phyloP scores from a whole-genome alignment of 371 early-diverging fungal genomes.

The Funneliformis caledonium region DNA sequence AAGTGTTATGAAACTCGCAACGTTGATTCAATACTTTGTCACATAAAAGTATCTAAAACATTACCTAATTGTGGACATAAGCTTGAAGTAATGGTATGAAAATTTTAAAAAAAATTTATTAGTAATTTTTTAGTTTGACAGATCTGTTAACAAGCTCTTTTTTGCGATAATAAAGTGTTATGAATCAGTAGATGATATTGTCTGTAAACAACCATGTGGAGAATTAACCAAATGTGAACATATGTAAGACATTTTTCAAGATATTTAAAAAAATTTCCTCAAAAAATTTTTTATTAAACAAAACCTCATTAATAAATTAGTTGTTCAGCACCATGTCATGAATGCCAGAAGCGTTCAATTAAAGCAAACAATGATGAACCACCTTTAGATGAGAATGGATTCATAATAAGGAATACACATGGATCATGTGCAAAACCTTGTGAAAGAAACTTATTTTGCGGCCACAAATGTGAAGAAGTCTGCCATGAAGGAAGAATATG shows the following conservation, averaged over 20 bases:
- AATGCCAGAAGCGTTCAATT: conserved; percentile 15
- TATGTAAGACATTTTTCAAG: neutral
- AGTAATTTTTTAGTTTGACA: neutral
- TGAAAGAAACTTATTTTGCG: conserved; percentile 44
- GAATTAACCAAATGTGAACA: conserved; percentile 47
- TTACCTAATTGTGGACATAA: conserved; percentile 10
- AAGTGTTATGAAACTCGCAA: neutral
- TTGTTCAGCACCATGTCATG: conserved; percentile 39
- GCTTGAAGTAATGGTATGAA: neutral
- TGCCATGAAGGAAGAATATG: conserved; percentile 49
- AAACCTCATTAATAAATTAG: neutral
- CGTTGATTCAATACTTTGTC: neutral
- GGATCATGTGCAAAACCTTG: conserved; percentile 42
- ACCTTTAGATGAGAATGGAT: neutral
- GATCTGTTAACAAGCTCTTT: neutral
- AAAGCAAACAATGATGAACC: conserved; percentile 33
- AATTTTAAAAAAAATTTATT: neutral
- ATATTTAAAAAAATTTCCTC: neutral
- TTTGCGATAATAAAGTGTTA: neutral
- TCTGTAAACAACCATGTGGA: conserved; percentile 38
- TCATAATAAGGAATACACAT: conserved; percentile 31
- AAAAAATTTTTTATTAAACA: neutral
- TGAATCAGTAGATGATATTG: neutral
- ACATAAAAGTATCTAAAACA: neutral
- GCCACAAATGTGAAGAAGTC: conserved; percentile 36